Conservation (phyloP, 495 filamentous ascomycete species). For the Aspergillus sclerotiicarbonarius region DNA sequence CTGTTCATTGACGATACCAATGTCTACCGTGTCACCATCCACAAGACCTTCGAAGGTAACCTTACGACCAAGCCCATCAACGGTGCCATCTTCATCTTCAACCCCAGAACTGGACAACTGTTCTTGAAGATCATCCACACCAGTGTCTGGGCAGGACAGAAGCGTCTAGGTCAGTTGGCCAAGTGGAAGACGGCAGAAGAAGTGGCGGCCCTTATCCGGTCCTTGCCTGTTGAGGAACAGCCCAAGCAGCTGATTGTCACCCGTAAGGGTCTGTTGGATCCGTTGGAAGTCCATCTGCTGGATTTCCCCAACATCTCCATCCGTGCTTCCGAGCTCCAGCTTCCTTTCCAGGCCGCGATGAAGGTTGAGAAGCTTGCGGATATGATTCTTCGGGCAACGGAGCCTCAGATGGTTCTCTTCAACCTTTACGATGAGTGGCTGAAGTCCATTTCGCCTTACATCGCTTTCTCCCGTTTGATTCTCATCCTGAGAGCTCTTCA, state of each 20-base stretch:
- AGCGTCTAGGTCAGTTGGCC: conserved; percentile 95
- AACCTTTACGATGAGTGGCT: conserved; percentile 99
- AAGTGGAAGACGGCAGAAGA: conserved; percentile 99
- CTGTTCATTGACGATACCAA: conserved; percentile 99
- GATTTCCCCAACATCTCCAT: conserved; percentile 99
- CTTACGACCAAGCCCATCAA: conserved; percentile 99
- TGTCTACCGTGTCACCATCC: conserved; percentile 98
- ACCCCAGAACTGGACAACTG: conserved; percentile 92
- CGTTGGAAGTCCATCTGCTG: conserved; percentile 92
- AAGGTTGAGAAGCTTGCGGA: conserved; percentile 99
- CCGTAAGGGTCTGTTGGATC: conserved; percentile 94
- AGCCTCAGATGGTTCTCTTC: conserved; percentile 99
- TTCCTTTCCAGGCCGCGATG: conserved; percentile 99
- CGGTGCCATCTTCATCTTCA: conserved; percentile 99
- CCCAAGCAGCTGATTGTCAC: conserved; percentile 99
- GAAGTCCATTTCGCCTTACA: conserved; percentile 98
- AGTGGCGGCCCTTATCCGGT: conserved; percentile 96
- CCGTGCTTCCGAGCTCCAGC: conserved; percentile 92
- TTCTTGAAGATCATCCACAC: conserved; percentile 99
- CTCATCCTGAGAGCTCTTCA: conserved; percentile 94
- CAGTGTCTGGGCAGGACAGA: conserved; percentile 98
- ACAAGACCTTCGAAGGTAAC: conserved; percentile 99
- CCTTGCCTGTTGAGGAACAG: conserved; percentile 96
- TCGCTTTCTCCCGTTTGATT: conserved; percentile 94
- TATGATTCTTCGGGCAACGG: conserved; percentile 97